These are phyloP conservation scores for Asclepias syriaca DNA, from an alignment of 257 asterid genomes.

Conservation along the genomic window DNA sequence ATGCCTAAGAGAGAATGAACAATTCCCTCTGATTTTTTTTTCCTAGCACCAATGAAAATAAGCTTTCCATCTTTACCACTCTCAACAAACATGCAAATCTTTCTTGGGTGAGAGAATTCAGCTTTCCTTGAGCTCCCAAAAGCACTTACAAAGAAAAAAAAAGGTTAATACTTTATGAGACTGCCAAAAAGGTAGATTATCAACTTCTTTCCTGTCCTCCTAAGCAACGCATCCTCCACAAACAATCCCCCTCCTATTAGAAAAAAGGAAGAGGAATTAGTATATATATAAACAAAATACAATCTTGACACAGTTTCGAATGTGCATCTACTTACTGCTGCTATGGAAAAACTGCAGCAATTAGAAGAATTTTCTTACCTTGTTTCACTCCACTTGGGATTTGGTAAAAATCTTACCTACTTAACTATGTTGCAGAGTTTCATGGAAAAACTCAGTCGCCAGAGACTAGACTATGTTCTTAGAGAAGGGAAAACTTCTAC, in stretches of 20 bases:
- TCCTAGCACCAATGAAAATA: background rate
- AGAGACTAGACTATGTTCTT: background rate
- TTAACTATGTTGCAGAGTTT: background rate
- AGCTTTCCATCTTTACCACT: constrained; percentile 5
- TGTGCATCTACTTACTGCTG: background rate
- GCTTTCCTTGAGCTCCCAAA: constrained; percentile 13
- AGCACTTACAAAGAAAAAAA: background rate
- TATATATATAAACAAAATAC: too few species aligned
- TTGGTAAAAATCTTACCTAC: background rate
- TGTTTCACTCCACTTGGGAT: background rate
- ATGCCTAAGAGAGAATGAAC: constrained; percentile 49
- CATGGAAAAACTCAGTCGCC: background rate
- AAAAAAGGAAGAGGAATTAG: background rate
- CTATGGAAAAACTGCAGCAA: too few species aligned
- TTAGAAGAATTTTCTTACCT: background rate
- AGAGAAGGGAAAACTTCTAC: too few species aligned
- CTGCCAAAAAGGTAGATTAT: background rate
- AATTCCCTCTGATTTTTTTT: constrained; percentile 29
- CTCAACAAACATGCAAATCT: background rate
- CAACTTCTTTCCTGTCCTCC: background rate
- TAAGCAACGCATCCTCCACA: constrained; percentile 78
- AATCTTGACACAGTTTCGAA: too few species aligned
- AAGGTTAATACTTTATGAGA: background rate
- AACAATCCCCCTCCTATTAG: constrained; percentile 52
- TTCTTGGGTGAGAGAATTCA: constrained; percentile 6